Evolutionary conservation across 2,329 filamentous ascomycete genomes (phyloP), one percentile per base, ranked within the genome.

Genomic region (Penicillium capsulatum): DNA sequence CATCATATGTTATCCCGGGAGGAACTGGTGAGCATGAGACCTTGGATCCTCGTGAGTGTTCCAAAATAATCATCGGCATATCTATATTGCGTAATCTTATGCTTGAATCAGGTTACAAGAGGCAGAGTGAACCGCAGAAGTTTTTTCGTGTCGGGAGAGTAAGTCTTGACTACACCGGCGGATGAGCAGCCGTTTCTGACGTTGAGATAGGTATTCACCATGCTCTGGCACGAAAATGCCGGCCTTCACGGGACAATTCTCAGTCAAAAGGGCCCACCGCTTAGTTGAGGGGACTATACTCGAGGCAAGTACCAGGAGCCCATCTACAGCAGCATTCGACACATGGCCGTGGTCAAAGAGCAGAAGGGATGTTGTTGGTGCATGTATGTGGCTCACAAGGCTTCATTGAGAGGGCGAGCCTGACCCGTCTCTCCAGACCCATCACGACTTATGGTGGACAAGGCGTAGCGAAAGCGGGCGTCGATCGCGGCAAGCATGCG

Each of bases 381-480:
- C 31, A 45, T 66, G 61, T 65, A 57, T 50, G 60, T 31, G 9
- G 13, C 10, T 1, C 15, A 9, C 29, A 33, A 27, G 11, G 13
- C 26, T 28, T 4, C 10, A n/a, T 19, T 20, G 19, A 33, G 13
- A 14, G 11, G 16, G 5, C 26, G 6, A 28, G 26, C n/a, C 26
- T 28, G 11, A 28, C 26, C 6, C 13, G 26, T 7, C 4, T 28
- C 13, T 28, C 26, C 14, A 71, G 69, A 10, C 58, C 63, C 0
- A 64, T 73, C 7, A 56, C 50, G 3, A 72, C 69, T 0, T 72
- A 73, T 34, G 39, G 55, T 3, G 47, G 52, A 1, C 52, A 60
- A 15, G 69, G 65, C 0, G 53, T 65, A 1, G 44, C 50, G 1
- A 72, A 71, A 36, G 34, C 11, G 2, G 64, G 64, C 0, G 59